phyloP scores from a whole-genome alignment of 1,284 basidiomycete genomes.

The Golubevia sp. region DNA sequence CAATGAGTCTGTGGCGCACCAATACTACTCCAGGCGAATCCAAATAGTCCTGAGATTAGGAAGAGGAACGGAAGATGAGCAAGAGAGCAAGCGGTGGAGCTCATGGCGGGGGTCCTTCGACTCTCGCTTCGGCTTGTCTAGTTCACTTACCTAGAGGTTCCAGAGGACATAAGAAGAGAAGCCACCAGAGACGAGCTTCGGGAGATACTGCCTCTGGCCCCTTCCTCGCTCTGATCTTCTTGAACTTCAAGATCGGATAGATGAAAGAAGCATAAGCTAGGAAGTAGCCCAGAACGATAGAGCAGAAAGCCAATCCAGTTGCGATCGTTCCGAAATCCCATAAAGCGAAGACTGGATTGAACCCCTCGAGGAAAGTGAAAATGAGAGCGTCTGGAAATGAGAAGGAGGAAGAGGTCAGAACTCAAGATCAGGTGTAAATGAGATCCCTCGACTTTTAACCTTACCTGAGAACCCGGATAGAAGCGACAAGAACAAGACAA shows the following conservation, averaged over 20 bases:
- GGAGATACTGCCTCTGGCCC: constrained; percentile 50
- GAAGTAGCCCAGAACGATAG: constrained; percentile 63
- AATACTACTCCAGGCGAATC: constrained; percentile 63
- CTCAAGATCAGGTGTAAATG: neutral
- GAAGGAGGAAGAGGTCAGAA: constrained; percentile 5
- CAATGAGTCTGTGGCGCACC: constrained; percentile 62
- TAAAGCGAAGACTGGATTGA: constrained; percentile 62
- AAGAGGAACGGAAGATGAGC: too few species aligned
- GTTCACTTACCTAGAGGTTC: constrained; percentile 63
- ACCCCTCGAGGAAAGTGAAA: constrained; percentile 64
- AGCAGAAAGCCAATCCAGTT: constrained; percentile 61
- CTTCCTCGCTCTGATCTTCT: constrained; percentile 34
- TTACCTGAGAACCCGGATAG: constrained; percentile 63
- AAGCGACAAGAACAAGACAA: constrained; percentile 63
- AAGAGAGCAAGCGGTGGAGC: too few species aligned
- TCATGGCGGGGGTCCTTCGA: too few species aligned
- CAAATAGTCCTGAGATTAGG: too few species aligned
- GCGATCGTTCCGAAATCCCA: constrained; percentile 62
- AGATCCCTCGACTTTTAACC: too few species aligned
- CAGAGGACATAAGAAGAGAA: constrained; percentile 62
- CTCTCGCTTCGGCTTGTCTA: too few species aligned
- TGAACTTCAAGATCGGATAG: constrained; percentile 53
- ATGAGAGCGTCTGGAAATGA: constrained; percentile 51
- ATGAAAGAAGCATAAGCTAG: constrained; percentile 62
- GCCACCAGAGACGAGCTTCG: constrained; percentile 62